Base-by-base conservation (phyloP, 2,329 filamentous ascomycete species). In the Colletotrichum musicola region DNA sequence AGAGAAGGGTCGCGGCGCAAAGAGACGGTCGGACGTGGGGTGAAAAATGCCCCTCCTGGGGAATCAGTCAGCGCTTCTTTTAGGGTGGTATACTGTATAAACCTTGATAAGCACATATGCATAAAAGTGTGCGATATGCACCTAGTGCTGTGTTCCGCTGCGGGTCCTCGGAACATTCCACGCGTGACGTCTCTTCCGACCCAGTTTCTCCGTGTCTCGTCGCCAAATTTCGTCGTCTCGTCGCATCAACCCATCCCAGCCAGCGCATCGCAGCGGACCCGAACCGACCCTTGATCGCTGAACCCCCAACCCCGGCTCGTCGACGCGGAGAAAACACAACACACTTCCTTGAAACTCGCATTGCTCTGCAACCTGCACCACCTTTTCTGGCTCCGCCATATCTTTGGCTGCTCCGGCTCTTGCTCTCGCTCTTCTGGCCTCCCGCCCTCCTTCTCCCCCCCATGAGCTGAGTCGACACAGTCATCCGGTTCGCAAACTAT, bases 401-500 rank as follows among this genome's bases (percentile, higher is more conserved):
- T 60, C 54, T 65, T 68, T 64, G 44, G 46, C 3, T 35, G 30
- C 30, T 2, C 42, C 30, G 12, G 51, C 14, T 68, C 62, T 46
- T 64, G 30, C 30, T 2, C 42, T 46, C 9, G 51, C 14, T 68
- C 62, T 46, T 64, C 53, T 64, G 38, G 64, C 27, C 22, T 13
- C 64, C 46, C 27, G 59, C 51, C 42, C 59, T 51, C 35, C 56
- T 18, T 60, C 58, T 62, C 30, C 20, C 66, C 30, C 58, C 62
- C 47, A 71, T 71, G 70, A 68, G 63, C 68, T 70, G 68, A 71
- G 64, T 65, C 68, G 68, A 68, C 70, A 69, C 60, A 69, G 68
- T 69, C 64, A 71, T 72, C 70, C 68, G 70, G 70, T 72, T 71
- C 68, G 70, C 70, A 67, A 68, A 65, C 64, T 68, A 69, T 69